Percentiles rank a stretch among this genome's conserved stretches.
phyloP scores from a whole-genome alignment of 106 monocot genomes.

The Iris macrosiphon region DNA sequence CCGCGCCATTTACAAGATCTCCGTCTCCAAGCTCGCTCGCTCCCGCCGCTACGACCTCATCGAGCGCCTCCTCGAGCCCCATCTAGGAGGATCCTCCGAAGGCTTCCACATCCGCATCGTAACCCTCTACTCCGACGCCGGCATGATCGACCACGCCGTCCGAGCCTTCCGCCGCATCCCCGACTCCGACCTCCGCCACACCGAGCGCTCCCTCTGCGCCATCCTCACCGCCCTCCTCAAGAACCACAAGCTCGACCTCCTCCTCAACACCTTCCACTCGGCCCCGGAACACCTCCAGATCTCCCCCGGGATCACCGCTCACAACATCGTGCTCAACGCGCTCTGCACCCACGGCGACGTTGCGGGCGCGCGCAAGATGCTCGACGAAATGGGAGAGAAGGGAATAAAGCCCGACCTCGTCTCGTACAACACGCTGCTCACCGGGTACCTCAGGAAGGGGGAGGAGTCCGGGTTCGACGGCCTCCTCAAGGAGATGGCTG shows the following conservation, averaged over 20 bases:
- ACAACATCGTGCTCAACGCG: slow-evolving; percentile 39
- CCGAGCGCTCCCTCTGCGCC: slow-evolving; percentile 59
- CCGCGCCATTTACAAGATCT: slow-evolving; percentile 30
- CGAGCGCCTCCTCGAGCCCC: slow-evolving; percentile 31
- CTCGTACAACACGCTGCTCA: slow-evolving; percentile 45
- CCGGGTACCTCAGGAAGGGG: slow-evolving; percentile 42
- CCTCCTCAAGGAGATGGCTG: slow-evolving; percentile 32
- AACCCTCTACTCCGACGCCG: slow-evolving; percentile 41
- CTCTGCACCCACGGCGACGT: slow-evolving; percentile 24
- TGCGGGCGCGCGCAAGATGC: slow-evolving; percentile 29
- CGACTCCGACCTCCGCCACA: slow-evolving; percentile 11
- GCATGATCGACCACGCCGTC: slow-evolving; percentile 40
- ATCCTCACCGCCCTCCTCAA: slow-evolving; percentile 48
- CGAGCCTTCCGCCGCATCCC: slow-evolving; percentile 25
- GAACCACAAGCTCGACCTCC: slow-evolving; percentile 22
- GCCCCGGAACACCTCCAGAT: slow-evolving; percentile 19
- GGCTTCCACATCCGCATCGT: slow-evolving; percentile 54
- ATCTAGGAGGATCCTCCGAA: slow-evolving; percentile 34
- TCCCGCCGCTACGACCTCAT: slow-evolving; percentile 34
- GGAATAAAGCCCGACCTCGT: slow-evolving; percentile 36
- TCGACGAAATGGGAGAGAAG: slow-evolving; percentile 40
- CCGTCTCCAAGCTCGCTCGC: slow-evolving; percentile 22
- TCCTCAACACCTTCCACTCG: slow-evolving; percentile 22
- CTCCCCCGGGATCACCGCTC: slow-evolving; percentile 29
- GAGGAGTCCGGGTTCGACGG: slow-evolving; percentile 28